These are phyloP conservation scores for barley (Hordeum vulgare) DNA, from an alignment of 176 grass and related monocot species.

Conservation along the genomic window DNA sequence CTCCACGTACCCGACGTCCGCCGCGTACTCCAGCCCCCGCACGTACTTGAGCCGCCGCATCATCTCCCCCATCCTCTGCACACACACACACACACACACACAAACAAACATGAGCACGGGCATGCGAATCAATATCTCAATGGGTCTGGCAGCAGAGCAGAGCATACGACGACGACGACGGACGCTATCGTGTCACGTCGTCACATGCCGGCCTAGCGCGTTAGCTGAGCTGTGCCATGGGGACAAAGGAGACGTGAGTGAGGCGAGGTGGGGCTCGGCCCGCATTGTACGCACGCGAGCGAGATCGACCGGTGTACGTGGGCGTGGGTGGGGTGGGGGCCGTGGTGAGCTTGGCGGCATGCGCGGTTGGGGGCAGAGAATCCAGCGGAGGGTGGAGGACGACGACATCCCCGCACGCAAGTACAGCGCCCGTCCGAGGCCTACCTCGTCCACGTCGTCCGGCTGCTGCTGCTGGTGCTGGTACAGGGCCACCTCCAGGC, in stretches of 20 bases:
- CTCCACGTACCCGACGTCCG: conserved; percentile 67
- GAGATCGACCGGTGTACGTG: not conserved
- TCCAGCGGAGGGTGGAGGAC: conserved; percentile 51
- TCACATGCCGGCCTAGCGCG: not conserved
- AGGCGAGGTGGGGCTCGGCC: not conserved
- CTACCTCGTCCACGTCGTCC: conserved; percentile 63
- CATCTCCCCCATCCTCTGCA: conserved; percentile 37
- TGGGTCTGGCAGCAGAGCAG: not conserved
- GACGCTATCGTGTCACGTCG: not conserved
- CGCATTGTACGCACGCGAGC: conserved; percentile 7
- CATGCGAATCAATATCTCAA: not conserved
- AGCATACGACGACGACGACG: not conserved
- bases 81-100: not conserved
- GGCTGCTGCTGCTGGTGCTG: conserved; percentile 13
- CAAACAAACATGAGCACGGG: not conserved
- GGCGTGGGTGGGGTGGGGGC: not conserved
- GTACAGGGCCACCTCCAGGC: conserved; percentile 86
- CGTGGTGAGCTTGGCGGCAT: not conserved
- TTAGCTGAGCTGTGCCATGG: not conserved
- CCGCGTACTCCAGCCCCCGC: conserved; percentile 66
- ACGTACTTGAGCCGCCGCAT: conserved; percentile 52
- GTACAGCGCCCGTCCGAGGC: conserved; percentile 12
- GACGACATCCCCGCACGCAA: conserved; percentile 33
- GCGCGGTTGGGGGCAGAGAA: conserved; percentile 25
- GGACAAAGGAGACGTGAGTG: not conserved